Conservation (phyloP, 2,329 filamentous ascomycete genomes). For the Tricladium varicosporioides region DNA sequence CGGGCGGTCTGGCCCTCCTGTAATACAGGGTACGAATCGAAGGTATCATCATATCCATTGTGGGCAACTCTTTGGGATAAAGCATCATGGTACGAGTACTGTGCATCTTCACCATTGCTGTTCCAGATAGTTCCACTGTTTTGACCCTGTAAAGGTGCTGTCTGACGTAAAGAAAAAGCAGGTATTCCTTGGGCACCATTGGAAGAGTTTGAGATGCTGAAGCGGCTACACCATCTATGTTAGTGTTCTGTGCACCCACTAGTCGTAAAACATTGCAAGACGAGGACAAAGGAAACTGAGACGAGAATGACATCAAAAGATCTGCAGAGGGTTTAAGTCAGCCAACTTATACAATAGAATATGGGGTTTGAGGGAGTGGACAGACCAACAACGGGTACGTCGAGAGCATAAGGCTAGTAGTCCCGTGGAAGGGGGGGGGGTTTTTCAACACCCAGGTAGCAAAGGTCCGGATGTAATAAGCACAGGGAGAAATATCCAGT, state of each 20-base stretch:
- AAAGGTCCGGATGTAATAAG: too few relatives aligned
- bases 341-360: slow-evolving; percentile 6
- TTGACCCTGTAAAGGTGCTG: slow-evolving; percentile 34
- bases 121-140: slow-evolving; percentile 33
- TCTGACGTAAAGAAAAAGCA: slow-evolving; percentile 33
- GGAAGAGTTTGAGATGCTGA: slow-evolving; percentile 23
- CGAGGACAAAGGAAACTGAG: slow-evolving; percentile 18
- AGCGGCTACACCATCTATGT: slow-evolving; percentile 33
- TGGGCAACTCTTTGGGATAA: slow-evolving; percentile 26
- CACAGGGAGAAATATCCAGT: too few relatives aligned
- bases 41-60: slow-evolving; percentile 31
- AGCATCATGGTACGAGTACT: slow-evolving; percentile 33
- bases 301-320: slow-evolving; percentile 1
- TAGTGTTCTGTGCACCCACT: slow-evolving; percentile 34
- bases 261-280: slow-evolving; percentile 15
- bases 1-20: slow-evolving; percentile 23
- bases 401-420: too few relatives aligned
- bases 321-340: slow-evolving; percentile 12
- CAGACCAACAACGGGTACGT: slow-evolving; percentile 14
- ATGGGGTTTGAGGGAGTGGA: slow-evolving; percentile 1
- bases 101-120: slow-evolving; percentile 31
- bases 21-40: slow-evolving; percentile 21
- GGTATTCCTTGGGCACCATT: slow-evolving; percentile 26
- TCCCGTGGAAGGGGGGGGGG: too few relatives aligned
- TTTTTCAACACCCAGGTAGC: too few relatives aligned